Percentiles rank a stretch among this genome's conserved stretches.
These are phyloP conservation scores for Sporisorium exsertum DNA, from an alignment of 1,284 basidiomycete species.

Conservation along the genomic window DNA sequence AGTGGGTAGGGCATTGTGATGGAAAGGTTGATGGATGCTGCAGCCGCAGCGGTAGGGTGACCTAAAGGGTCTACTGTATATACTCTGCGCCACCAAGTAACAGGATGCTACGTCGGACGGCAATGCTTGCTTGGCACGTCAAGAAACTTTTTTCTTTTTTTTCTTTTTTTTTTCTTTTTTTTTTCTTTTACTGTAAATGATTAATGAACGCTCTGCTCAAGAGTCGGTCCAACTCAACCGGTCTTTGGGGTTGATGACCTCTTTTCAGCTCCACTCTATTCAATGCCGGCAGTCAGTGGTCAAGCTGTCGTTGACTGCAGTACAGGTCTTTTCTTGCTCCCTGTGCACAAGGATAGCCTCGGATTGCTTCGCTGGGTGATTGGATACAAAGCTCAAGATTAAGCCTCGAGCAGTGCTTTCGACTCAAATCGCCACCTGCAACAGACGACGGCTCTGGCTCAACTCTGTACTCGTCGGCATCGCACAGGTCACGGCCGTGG, in stretches of 20 bases:
- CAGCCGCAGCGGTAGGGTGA: neutral
- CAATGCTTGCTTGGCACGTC: constrained; percentile 3
- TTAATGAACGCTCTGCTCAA: neutral
- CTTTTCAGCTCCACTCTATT: neutral
- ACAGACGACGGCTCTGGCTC: neutral
- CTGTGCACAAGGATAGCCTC: neutral
- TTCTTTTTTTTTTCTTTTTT: neutral
- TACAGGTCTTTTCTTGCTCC: too few species aligned
- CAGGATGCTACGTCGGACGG: too few species aligned
- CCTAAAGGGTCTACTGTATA: neutral
- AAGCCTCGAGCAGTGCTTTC: neutral
- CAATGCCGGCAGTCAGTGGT: neutral
- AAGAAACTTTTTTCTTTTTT: constrained; percentile 6
- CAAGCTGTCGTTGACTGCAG: neutral
- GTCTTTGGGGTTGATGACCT: constrained; percentile 6
- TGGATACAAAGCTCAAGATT: neutral
- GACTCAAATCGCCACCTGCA: neutral
- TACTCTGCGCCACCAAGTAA: neutral
- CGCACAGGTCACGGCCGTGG: neutral
- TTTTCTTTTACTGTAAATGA: too few species aligned
- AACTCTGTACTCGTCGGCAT: neutral
- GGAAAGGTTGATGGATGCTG: neutral
- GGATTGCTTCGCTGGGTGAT: neutral
- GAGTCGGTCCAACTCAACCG: neutral
- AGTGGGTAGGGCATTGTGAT: constrained; percentile 39